A percentile compares a stretch with the other conserved stretches of the same genome.
These are phyloP conservation scores for Syncephalis fuscata DNA, from an alignment of 371 early-diverging fungal genomes.

Conservation along the genomic window DNA sequence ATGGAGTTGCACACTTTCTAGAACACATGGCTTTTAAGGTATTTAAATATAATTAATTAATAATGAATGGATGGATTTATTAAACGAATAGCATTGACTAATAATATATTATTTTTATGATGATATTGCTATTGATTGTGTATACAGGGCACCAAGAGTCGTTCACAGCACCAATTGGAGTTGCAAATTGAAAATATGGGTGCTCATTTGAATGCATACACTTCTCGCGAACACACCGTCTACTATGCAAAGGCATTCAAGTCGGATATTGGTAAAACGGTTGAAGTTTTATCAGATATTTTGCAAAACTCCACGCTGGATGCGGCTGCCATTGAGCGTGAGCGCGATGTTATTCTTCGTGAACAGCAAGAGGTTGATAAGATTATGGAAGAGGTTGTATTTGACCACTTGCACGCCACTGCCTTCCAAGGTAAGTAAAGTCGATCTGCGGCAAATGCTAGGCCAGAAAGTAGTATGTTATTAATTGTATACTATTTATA, in stretches of 20 bases:
- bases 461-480: neutral
- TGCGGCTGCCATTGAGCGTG: constrained; percentile 74
- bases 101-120: too few species aligned
- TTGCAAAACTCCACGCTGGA: constrained; percentile 78
- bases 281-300: constrained; percentile 89
- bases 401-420: constrained; percentile 86
- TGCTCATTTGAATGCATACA: constrained; percentile 93
- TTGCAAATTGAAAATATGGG: constrained; percentile 94
- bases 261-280: constrained; percentile 68
- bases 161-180: constrained; percentile 81
- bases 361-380: constrained; percentile 95
- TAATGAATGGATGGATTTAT: neutral
- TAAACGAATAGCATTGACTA: neutral
- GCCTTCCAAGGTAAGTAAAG: constrained; percentile 61
- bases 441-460: neutral
- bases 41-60: too few species aligned
- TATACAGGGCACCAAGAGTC: constrained; percentile 63
- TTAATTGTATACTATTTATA: constrained; percentile 1
- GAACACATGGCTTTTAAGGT: constrained; percentile 99
- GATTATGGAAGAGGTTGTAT: constrained; percentile 90
- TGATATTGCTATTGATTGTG: too few species aligned
- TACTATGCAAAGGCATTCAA: constrained; percentile 92
- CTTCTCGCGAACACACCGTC: constrained; percentile 94
- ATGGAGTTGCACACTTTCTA: constrained; percentile 94
- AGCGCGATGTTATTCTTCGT: constrained; percentile 87